phyloP scores from a whole-genome alignment of 2,329 filamentous ascomycete species.

The Helminthosporium solani region DNA sequence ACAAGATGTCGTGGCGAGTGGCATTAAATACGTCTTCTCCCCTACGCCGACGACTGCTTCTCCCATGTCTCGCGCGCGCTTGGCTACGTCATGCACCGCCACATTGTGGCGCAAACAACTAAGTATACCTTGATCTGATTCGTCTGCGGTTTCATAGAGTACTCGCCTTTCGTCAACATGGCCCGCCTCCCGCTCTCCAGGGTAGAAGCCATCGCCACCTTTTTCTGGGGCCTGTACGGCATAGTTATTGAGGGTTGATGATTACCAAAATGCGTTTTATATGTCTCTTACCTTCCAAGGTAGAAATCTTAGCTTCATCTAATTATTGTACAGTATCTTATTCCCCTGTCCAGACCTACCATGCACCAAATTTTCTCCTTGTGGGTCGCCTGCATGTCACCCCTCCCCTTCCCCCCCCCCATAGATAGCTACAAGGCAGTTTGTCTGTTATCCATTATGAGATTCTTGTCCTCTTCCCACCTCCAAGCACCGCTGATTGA shows the following conservation, averaged over 20 bases:
- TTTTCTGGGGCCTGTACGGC: background rate
- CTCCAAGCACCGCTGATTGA: background rate
- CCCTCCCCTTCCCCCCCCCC: too few species aligned
- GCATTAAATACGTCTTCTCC: constrained; percentile 4
- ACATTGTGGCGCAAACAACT: constrained; percentile 3
- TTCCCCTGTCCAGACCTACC: background rate
- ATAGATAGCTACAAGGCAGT: background rate
- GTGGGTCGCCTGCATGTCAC: too few species aligned
- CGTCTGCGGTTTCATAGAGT: background rate
- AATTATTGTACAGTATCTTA: too few species aligned
- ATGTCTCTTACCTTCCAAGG: background rate
- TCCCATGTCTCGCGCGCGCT: constrained; percentile 16
- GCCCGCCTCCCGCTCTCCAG: background rate
- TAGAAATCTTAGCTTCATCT: too few species aligned
- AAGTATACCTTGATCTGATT: background rate
- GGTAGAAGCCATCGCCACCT: background rate
- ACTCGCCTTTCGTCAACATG: background rate
- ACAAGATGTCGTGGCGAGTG: too few species aligned
- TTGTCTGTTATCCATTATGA: background rate
- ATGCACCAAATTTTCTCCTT: background rate
- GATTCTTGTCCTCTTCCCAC: background rate
- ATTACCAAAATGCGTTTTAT: background rate
- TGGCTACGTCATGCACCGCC: constrained; percentile 14
- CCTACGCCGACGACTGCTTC: constrained; percentile 4
- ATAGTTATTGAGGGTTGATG: background rate